These are phyloP conservation scores for Suillus luteus DNA, from an alignment of 768 basidiomycete species.

Conservation along the genomic window DNA sequence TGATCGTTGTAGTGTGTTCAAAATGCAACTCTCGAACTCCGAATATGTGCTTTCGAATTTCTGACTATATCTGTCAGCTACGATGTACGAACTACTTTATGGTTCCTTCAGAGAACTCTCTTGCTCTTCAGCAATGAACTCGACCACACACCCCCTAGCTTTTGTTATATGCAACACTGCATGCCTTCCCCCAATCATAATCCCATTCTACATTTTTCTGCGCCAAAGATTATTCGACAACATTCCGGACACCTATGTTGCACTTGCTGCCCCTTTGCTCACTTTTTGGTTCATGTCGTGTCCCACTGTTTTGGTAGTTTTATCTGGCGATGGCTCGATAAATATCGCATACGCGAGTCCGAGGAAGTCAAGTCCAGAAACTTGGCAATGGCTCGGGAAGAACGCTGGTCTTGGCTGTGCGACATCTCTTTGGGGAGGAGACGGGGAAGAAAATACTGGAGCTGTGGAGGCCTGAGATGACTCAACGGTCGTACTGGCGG, in stretches of 20 bases:
- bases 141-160: conserved; percentile 29
- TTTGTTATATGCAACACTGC: conserved; percentile 37
- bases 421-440: conserved; percentile 44
- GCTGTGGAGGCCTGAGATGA: conserved; percentile 41
- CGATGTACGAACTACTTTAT: conserved; percentile 18
- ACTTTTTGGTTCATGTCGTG: conserved; percentile 82
- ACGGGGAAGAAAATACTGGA: conserved; percentile 38
- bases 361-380: conserved; percentile 76
- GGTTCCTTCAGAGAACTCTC: conserved; percentile 9
- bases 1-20: conserved; percentile 44
- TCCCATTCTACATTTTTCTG: conserved; percentile 59
- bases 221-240: conserved; percentile 49
- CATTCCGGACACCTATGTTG: conserved; percentile 70
- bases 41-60: not conserved
- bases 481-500: conserved; percentile 91
- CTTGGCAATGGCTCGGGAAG: conserved; percentile 55
- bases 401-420: conserved; percentile 41
- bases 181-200: conserved; percentile 35
- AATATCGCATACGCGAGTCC: conserved; percentile 86
- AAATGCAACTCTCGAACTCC: not conserved
- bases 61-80: not conserved
- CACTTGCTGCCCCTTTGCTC: conserved; percentile 74
- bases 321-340: conserved; percentile 74
- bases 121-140: conserved; percentile 34
- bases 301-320: conserved; percentile 83